Evolutionary conservation across 805 yeast species (phyloP).

Genomic region (Candida ipomoeae): DNA sequence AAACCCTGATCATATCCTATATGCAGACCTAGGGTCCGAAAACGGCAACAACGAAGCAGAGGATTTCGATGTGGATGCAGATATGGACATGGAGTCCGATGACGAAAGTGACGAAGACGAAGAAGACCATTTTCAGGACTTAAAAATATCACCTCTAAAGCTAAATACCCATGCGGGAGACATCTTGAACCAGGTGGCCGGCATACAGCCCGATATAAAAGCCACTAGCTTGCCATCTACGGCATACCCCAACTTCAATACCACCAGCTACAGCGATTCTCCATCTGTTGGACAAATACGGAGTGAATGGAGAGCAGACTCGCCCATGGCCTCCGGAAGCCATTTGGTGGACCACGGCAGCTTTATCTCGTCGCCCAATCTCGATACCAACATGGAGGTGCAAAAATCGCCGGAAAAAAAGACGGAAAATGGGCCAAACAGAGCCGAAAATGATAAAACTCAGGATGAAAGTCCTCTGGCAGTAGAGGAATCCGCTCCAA

Average conservation of each 20-base stretch:
- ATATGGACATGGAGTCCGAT: slow-evolving; percentile 9
- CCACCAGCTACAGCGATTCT: slow-evolving; percentile 1
- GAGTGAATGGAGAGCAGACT: slow-evolving; percentile 1
- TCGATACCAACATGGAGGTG: background rate
- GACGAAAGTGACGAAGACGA: slow-evolving; percentile 18
- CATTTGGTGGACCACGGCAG: background rate
- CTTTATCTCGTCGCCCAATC: background rate
- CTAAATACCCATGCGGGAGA: slow-evolving; percentile 11
- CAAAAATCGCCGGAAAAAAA: background rate
- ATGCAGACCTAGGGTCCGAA: background rate
- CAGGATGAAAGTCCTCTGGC: background rate
- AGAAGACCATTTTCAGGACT: slow-evolving; percentile 6
- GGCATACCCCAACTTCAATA: background rate
- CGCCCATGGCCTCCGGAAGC: background rate
- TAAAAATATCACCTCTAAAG: slow-evolving; percentile 9
- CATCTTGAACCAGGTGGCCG: slow-evolving; percentile 1
- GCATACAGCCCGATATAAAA: background rate
- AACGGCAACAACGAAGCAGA: background rate
- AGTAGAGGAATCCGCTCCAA: background rate
- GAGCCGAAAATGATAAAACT: background rate
- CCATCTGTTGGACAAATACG: background rate
- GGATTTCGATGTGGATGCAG: slow-evolving; percentile 6
- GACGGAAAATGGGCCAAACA: background rate
- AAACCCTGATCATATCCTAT: too few relatives aligned
- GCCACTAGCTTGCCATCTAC: background rate